Evolutionary conservation across 768 basidiomycete species (phyloP).

Genomic region (Trametes punicea): DNA sequence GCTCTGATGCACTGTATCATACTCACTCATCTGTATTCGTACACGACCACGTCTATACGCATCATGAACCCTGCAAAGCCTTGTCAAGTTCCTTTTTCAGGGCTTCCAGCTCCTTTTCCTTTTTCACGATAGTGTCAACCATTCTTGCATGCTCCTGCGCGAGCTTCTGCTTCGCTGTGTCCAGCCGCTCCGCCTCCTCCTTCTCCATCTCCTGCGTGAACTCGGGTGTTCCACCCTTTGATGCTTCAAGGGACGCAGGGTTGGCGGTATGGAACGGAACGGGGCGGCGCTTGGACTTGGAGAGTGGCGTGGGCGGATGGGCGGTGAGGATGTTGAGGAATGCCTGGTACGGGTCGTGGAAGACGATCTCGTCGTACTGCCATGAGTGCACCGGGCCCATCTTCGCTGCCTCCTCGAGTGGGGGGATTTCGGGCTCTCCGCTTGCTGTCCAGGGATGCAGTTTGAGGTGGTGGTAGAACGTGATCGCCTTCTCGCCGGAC

Average conservation of each 20-base stretch:
- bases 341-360: constrained; percentile 86
- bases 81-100: constrained; percentile 53
- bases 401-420: constrained; percentile 63
- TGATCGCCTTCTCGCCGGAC: constrained; percentile 86
- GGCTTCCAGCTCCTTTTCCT: constrained; percentile 76
- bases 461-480: constrained; percentile 90
- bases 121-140: constrained; percentile 67
- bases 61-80: constrained; percentile 4
- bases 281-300: constrained; percentile 55
- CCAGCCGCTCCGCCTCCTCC: constrained; percentile 78
- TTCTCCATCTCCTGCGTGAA: constrained; percentile 83
- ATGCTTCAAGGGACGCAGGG: constrained; percentile 56
- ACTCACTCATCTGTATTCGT: constrained; percentile 8
- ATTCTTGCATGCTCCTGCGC: constrained; percentile 72
- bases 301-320: constrained; percentile 83
- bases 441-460: constrained; percentile 85
- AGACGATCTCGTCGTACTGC: constrained; percentile 99
- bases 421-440: constrained; percentile 63
- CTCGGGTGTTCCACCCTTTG: constrained; percentile 69
- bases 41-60: not conserved
- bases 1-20: not conserved
- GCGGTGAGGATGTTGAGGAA: constrained; percentile 78
- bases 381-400: constrained; percentile 87
- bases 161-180: constrained; percentile 68
- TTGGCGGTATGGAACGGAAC: constrained; percentile 68